Evolutionary conservation across 78 protist species (phyloP), one percentile per base, ranked within the genome.

Genomic region (Monocercomonoides exilis): DNA sequence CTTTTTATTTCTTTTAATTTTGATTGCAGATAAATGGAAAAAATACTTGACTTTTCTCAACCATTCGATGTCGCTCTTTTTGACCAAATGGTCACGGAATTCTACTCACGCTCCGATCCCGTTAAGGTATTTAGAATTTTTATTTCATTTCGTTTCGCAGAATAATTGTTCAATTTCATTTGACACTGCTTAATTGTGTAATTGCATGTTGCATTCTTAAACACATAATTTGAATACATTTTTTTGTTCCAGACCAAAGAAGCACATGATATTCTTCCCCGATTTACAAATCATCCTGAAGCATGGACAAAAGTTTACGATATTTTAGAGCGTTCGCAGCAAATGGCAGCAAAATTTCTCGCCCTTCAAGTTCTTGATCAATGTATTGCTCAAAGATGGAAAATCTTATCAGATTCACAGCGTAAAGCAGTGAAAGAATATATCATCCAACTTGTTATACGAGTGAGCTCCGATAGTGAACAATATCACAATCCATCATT

Each of bases 291-390:
- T 43, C 93, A 93, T 36, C 93, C 96, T 0, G 94, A 96, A 0
- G 85, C 97, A 0, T 98, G 99, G 99, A 89, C 86, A 34, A 86
- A 92, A 0, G 97, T 91, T n/a, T 96, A 91, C 64, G 0, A 35
- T 0, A 96, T 98, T 63, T 77, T 98, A 1, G 92, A 91, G 70
- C 1, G 63, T 21, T 84, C 97, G 0, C 5, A 2, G 38, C 0
- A 0, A 34, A 35, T 43, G 1, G n/a, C 70, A 6, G 92, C 98
- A 80, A 93, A 93, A 45, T 45, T 89, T 3, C 44, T 38, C 29
- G 94, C 46, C n/a, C 81, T 87, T 5, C 89, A 92, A 11, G 90
- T 93, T 11, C 87, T 98, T 33, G 96, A 95, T 4, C 5, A 36
- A 3, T 43, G 82, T 32, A 93, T 98, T 86, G 79, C 81, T 77